A percentile compares a stretch with the other conserved stretches of the same genome.
phyloP scores from a whole-genome alignment of 106 monocot species.

The Vanilla planifolia region DNA sequence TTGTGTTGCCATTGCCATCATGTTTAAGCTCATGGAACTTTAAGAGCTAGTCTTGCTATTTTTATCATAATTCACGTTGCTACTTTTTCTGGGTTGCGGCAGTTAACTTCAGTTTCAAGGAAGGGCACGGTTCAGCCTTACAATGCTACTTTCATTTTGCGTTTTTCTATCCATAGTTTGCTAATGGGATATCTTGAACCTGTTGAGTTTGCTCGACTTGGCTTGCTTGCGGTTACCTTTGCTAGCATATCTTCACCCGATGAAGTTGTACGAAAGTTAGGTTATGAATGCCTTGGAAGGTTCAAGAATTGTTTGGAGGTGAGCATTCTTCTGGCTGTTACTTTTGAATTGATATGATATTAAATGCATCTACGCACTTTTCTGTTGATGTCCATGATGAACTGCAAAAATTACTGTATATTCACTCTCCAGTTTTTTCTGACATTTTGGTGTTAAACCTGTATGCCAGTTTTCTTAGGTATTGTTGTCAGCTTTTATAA shows the following conservation, averaged over 20 bases:
- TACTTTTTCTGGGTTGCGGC: constrained; percentile 7
- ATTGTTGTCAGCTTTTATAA: too few species aligned
- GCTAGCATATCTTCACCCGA: constrained; percentile 80
- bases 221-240: constrained; percentile 76
- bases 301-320: constrained; percentile 72
- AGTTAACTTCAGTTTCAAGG: constrained; percentile 23
- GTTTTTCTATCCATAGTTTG: constrained; percentile 66
- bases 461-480: too few species aligned
- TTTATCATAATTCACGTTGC: constrained; percentile 2
- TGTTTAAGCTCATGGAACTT: too few species aligned
- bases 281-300: constrained; percentile 64
- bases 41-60: too few species aligned
- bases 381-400: background rate
- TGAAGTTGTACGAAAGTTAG: constrained; percentile 64
- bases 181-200: constrained; percentile 74
- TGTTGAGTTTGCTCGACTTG: constrained; percentile 71
- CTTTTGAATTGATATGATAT: background rate
- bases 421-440: too few species aligned
- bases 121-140: constrained; percentile 26
- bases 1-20: background rate
- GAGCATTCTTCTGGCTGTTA: constrained; percentile 1
- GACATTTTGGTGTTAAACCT: too few species aligned
- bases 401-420: background rate
- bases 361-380: background rate
- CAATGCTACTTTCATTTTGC: constrained; percentile 80